A percentile compares a stretch with the other conserved stretches of the same genome.
Evolutionary conservation across 2,329 filamentous ascomycete genomes (phyloP).

Genomic region (Alternaria dauci): DNA sequence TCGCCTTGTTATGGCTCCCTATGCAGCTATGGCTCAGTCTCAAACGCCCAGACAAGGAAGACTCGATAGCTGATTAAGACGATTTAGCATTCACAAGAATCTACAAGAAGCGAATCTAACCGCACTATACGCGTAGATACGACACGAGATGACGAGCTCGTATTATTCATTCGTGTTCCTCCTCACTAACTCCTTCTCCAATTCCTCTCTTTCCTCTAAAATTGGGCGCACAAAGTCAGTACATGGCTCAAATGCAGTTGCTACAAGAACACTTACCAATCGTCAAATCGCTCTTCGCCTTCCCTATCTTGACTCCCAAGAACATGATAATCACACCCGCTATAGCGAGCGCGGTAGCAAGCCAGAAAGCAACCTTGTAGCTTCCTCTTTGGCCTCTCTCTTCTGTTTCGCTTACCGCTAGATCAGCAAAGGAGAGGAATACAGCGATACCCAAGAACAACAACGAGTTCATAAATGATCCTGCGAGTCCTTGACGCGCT

Average conservation of each 20-base stretch:
- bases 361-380: constrained; percentile 51
- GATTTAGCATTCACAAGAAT: background rate
- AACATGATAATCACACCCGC: constrained; percentile 48
- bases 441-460: constrained; percentile 50
- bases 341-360: constrained; percentile 41
- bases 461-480: constrained; percentile 48
- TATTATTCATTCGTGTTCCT: constrained; percentile 17
- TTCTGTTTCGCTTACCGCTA: constrained; percentile 46
- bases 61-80: background rate
- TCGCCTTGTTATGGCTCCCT: no score
- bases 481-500: constrained; percentile 47
- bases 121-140: background rate
- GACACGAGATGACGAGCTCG: background rate
- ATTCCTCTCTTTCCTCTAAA: constrained; percentile 37
- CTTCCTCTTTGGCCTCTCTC: constrained; percentile 40
- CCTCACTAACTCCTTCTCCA: constrained; percentile 41
- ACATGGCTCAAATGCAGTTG: no score
- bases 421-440: constrained; percentile 48
- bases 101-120: background rate
- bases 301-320: constrained; percentile 49
- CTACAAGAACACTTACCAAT: constrained; percentile 13
- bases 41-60: no score
- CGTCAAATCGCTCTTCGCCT: constrained; percentile 47
- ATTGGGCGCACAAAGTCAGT: no score
- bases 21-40: no score